Evolutionary conservation across 1,139 yeast genomes (phyloP).

Genomic region (Blastobotrys aristatus): DNA sequence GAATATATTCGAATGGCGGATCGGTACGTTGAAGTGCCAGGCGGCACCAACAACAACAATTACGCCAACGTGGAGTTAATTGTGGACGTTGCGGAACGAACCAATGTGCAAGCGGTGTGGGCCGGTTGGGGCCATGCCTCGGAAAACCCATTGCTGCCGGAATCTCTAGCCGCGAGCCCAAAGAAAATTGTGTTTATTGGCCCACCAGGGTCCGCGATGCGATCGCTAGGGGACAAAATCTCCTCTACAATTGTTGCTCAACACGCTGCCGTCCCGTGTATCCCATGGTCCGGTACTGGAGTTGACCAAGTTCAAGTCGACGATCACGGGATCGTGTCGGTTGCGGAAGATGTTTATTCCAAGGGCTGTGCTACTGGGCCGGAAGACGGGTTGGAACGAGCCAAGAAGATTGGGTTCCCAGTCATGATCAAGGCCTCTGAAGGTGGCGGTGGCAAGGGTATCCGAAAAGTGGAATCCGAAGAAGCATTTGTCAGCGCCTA

Average conservation of each 20-base stretch:
- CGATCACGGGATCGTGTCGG: constrained; percentile 70
- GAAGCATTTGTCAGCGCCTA: constrained; percentile 65
- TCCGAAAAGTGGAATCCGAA: constrained; percentile 81
- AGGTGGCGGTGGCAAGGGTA: constrained; percentile 99
- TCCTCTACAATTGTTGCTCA: constrained; percentile 98
- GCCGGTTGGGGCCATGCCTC: constrained; percentile 99
- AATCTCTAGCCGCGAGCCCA: constrained; percentile 83
- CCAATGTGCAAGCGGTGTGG: constrained; percentile 98
- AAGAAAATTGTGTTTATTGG: constrained; percentile 89
- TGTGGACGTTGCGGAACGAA: constrained; percentile 95
- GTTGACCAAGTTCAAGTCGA: constrained; percentile 76
- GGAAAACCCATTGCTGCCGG: constrained; percentile 93
- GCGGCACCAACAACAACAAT: constrained; percentile 97
- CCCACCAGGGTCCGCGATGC: constrained; percentile 98
- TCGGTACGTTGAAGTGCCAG: constrained; percentile 96
- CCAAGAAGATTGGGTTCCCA: constrained; percentile 85
- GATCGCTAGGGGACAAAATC: constrained; percentile 97
- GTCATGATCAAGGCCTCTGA: constrained; percentile 96
- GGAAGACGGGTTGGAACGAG: constrained; percentile 82
- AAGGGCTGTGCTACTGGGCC: constrained; percentile 85
- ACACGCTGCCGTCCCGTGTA: constrained; percentile 96
- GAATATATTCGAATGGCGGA: constrained; percentile 99
- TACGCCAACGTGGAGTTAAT: constrained; percentile 96
- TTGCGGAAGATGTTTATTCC: constrained; percentile 71
- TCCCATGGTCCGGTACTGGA: constrained; percentile 99